Percentiles rank a stretch among this genome's conserved stretches.
These are phyloP conservation scores for Metschnikowia koreensis DNA, from an alignment of 805 yeast species.

Conservation along the genomic window DNA sequence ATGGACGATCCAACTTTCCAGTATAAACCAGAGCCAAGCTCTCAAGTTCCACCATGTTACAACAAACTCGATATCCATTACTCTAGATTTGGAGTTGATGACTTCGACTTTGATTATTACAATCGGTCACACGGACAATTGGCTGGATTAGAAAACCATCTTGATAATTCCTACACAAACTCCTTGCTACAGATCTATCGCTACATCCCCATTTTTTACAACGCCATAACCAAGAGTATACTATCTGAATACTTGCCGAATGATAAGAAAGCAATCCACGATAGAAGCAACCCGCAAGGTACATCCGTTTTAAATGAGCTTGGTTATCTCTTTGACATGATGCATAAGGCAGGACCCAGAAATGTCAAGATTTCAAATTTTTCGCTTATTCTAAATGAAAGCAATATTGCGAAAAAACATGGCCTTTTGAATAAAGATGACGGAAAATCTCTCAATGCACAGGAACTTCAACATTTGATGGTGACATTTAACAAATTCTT, in stretches of 20 bases:
- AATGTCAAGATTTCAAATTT: constrained; percentile 78
- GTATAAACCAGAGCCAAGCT: constrained; percentile 16
- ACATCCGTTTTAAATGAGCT: constrained; percentile 70
- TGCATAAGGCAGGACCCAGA: constrained; percentile 72
- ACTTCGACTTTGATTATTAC: constrained; percentile 86
- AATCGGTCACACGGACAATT: constrained; percentile 56
- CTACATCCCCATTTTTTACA: constrained; percentile 71
- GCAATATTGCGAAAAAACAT: constrained; percentile 46
- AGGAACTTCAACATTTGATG: constrained; percentile 43
- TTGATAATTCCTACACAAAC: constrained; percentile 71
- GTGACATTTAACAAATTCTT: constrained; percentile 61
- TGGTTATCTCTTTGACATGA: constrained; percentile 91
- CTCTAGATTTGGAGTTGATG: constrained; percentile 88
- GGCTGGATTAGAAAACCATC: constrained; percentile 88
- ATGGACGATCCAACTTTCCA: constrained; percentile 21
- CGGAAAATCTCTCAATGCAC: constrained; percentile 43
- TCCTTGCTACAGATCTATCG: constrained; percentile 77
- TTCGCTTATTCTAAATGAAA: constrained; percentile 39
- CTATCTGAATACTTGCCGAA: constrained; percentile 47
- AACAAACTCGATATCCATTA: constrained; percentile 72
- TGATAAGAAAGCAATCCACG: constrained; percentile 30
- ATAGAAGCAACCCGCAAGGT: constrained; percentile 35
- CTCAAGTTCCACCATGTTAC: constrained; percentile 67
- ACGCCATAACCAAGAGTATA: constrained; percentile 55
- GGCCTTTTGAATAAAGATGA: constrained; percentile 55